phyloP scores from a whole-genome alignment of 2,329 filamentous ascomycete species.

The Pseudopyrenochaeta lycopersici region DNA sequence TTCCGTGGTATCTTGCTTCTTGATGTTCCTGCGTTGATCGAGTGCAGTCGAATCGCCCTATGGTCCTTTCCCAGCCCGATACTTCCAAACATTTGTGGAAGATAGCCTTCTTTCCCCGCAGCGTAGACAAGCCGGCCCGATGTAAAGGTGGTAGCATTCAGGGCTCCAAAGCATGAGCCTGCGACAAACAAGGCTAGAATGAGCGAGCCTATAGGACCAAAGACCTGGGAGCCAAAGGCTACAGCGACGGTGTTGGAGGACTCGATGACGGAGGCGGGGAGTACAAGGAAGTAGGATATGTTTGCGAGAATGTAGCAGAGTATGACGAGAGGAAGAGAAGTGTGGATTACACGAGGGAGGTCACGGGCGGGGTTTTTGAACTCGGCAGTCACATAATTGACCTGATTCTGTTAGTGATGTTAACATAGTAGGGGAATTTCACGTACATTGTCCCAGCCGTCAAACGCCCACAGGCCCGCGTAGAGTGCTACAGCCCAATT shows the following conservation, averaged over 20 bases:
- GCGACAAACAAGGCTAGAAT: constrained; percentile 88
- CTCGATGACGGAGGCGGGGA: constrained; percentile 82
- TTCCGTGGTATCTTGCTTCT: constrained; percentile 32
- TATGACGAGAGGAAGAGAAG: constrained; percentile 94
- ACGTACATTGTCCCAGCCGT: constrained; percentile 96
- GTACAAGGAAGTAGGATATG: constrained; percentile 90
- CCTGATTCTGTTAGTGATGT: constrained; percentile 61
- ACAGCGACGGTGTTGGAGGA: constrained; percentile 95
- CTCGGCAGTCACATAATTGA: constrained; percentile 97
- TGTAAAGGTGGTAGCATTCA: constrained; percentile 95
- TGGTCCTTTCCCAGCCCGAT: constrained; percentile 72
- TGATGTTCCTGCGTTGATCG: constrained; percentile 23
- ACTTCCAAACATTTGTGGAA: constrained; percentile 82
- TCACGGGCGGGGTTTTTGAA: constrained; percentile 92
- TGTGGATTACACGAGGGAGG: constrained; percentile 93
- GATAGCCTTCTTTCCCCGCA: constrained; percentile 93
- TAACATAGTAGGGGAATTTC: background rate
- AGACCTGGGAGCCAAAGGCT: constrained; percentile 88
- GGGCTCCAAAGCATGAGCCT: constrained; percentile 89
- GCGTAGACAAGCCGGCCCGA: constrained; percentile 91
- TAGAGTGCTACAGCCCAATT: constrained; percentile 95
- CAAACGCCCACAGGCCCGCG: constrained; percentile 95
- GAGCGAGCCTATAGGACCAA: constrained; percentile 82
- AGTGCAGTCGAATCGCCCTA: constrained; percentile 46
- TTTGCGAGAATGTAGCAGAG: constrained; percentile 90